Conservation (phyloP, 441 rosid species). For the Arabidopsis hybrid region DNA sequence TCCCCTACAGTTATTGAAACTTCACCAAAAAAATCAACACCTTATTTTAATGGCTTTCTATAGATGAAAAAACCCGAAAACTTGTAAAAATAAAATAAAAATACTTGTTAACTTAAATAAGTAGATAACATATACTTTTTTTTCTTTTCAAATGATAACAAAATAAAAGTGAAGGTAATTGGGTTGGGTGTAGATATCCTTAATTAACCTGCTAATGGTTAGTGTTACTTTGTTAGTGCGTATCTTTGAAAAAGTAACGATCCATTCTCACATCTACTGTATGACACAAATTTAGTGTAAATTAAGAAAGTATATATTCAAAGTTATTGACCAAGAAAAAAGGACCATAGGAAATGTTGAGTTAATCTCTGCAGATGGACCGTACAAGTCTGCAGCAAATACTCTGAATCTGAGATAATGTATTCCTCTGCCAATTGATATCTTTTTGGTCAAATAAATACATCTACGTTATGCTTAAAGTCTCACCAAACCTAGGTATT, state of each 20-base stretch:
- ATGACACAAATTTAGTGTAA: neutral
- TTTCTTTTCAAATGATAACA: too few relatives aligned
- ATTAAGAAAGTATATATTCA: neutral
- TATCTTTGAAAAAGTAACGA: conserved; percentile 12
- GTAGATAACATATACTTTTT: too few relatives aligned
- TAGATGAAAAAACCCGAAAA: too few relatives aligned
- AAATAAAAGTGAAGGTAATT: conserved; percentile 3
- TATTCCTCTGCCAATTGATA: conserved; percentile 34
- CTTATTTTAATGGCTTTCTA: neutral
- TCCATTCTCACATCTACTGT: neutral
- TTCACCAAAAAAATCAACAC: neutral
- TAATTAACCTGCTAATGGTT: conserved; percentile 13
- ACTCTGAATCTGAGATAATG: conserved; percentile 26
- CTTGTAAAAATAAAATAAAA: neutral
- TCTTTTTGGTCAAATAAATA: conserved; percentile 35
- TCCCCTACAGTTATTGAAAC: conserved; percentile 12
- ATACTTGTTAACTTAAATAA: neutral
- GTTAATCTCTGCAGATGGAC: conserved; percentile 33
- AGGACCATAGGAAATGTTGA: conserved; percentile 2
- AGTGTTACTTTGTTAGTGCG: conserved; percentile 27
- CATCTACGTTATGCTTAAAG: conserved; percentile 21
- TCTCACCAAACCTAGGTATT: conserved; percentile 8
- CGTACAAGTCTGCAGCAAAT: conserved; percentile 30
- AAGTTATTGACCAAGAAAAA: conserved; percentile 32
- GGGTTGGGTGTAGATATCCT: neutral